Conservation (phyloP, 2,329 filamentous ascomycete genomes). For the Fusarium bactridioides region DNA sequence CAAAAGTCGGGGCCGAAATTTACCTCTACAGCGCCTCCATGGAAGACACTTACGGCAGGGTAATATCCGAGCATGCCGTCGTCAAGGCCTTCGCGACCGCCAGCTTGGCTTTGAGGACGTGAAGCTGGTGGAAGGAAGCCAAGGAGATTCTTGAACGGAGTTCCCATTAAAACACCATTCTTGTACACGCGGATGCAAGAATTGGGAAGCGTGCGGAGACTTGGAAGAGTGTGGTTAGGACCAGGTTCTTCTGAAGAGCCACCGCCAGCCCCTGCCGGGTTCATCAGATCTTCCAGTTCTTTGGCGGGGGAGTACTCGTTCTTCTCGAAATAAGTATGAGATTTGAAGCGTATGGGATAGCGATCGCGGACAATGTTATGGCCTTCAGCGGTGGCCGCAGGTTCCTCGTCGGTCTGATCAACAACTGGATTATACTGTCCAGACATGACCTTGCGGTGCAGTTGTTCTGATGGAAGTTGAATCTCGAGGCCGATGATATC, state of each 20-base stretch:
- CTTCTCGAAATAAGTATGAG: constrained; percentile 92
- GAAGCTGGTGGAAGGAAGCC: constrained; percentile 93
- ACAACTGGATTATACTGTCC: constrained; percentile 88
- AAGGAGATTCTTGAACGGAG: constrained; percentile 85
- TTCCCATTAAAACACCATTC: constrained; percentile 87
- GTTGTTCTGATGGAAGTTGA: constrained; percentile 80
- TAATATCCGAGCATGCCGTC: constrained; percentile 97
- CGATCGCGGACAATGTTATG: constrained; percentile 92
- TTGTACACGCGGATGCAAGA: constrained; percentile 92
- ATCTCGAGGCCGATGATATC: constrained; percentile 96
- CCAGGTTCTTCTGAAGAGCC: constrained; percentile 67
- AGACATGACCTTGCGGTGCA: constrained; percentile 88
- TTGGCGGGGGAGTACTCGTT: constrained; percentile 89
- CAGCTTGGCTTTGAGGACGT: constrained; percentile 73
- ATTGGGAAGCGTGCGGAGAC: constrained; percentile 85
- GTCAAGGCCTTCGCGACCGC: constrained; percentile 85
- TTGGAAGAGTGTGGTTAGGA: constrained; percentile 74
- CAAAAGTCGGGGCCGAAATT: constrained; percentile 97
- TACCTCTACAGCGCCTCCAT: constrained; percentile 87
- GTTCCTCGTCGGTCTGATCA: constrained; percentile 70
- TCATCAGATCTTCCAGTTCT: constrained; percentile 85
- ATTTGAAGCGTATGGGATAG: constrained; percentile 92
- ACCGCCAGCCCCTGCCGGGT: constrained; percentile 58
- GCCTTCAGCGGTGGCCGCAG: constrained; percentile 62
- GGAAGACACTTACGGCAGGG: constrained; percentile 90